These are phyloP conservation scores for Fusarium xylarioides DNA, from an alignment of 2,329 filamentous ascomycete species.

Conservation along the genomic window DNA sequence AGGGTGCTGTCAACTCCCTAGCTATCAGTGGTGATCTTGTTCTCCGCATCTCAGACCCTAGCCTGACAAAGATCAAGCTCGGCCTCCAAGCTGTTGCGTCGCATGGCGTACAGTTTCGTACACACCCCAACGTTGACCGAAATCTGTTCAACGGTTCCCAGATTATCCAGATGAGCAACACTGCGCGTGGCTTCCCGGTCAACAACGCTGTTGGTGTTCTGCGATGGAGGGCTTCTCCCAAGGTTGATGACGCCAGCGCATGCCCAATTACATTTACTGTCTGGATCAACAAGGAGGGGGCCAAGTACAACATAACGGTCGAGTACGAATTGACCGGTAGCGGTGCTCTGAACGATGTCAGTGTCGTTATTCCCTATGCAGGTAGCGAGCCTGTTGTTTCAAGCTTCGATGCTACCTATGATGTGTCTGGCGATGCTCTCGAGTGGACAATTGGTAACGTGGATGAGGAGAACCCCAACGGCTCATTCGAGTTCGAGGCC, in stretches of 20 bases:
- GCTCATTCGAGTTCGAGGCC: slow-evolving; percentile 95
- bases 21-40: slow-evolving; percentile 92
- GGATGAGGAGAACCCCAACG: slow-evolving; percentile 81
- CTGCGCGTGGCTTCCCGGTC: slow-evolving; percentile 86
- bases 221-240: slow-evolving; percentile 88
- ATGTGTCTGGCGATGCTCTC: slow-evolving; percentile 89
- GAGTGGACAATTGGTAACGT: slow-evolving; percentile 94
- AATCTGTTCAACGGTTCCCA: slow-evolving; percentile 83
- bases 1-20: slow-evolving; percentile 86
- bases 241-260: slow-evolving; percentile 79
- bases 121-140: slow-evolving; percentile 96
- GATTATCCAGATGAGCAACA: slow-evolving; percentile 89
- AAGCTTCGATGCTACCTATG: slow-evolving; percentile 93
- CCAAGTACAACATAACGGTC: slow-evolving; percentile 88
- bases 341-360: slow-evolving; percentile 82
- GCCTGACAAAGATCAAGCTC: slow-evolving; percentile 91
- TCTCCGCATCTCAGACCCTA: slow-evolving; percentile 86
- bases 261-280: slow-evolving; percentile 96
- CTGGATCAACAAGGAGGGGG: slow-evolving; percentile 91
- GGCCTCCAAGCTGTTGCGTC: slow-evolving; percentile 78
- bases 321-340: slow-evolving; percentile 93
- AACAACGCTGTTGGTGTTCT: slow-evolving; percentile 95
- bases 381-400: slow-evolving; percentile 87
- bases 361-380: slow-evolving; percentile 86
- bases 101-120: slow-evolving; percentile 89